phyloP scores from a whole-genome alignment of 768 basidiomycete species.

The Neoboletus magnificus region DNA sequence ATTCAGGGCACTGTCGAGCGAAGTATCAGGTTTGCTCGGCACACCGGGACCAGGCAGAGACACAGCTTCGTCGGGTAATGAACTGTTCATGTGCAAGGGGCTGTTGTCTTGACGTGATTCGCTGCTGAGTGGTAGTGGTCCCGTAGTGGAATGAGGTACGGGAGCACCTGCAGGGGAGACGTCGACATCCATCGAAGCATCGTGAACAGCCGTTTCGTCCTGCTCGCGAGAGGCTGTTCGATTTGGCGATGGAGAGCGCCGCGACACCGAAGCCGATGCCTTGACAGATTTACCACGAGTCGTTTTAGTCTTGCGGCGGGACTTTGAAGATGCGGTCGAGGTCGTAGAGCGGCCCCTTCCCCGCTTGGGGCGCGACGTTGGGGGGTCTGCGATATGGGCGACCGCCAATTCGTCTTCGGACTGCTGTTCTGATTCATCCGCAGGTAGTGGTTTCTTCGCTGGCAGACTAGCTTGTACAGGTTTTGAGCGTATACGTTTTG shows the following conservation, averaged over 20 bases:
- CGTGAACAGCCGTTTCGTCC: background rate
- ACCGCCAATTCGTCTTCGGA: conserved; percentile 26
- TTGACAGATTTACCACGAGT: conserved; percentile 24
- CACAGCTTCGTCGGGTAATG: background rate
- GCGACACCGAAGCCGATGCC: conserved; percentile 9
- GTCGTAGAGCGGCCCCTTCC: conserved; percentile 20
- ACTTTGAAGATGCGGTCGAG: conserved; percentile 20
- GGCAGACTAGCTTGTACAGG: background rate
- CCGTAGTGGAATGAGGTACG: background rate
- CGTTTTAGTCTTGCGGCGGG: conserved; percentile 21
- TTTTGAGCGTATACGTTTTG: conserved; percentile 29
- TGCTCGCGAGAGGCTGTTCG: background rate
- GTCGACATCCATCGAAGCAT: background rate
- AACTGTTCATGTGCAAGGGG: background rate
- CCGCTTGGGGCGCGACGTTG: conserved; percentile 14
- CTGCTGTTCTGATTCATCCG: conserved; percentile 2
- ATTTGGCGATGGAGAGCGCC: conserved; percentile 13
- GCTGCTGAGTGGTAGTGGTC: background rate
- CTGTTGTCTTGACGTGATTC: background rate
- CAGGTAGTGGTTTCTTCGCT: background rate
- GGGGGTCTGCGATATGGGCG: conserved; percentile 9
- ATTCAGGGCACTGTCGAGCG: background rate
- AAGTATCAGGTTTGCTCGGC: background rate
- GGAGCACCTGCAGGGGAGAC: background rate
- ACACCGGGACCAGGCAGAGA: background rate